Evolutionary conservation across 2,329 filamentous ascomycete genomes (phyloP).

Genomic region (Penicillium sclerotigenum): DNA sequence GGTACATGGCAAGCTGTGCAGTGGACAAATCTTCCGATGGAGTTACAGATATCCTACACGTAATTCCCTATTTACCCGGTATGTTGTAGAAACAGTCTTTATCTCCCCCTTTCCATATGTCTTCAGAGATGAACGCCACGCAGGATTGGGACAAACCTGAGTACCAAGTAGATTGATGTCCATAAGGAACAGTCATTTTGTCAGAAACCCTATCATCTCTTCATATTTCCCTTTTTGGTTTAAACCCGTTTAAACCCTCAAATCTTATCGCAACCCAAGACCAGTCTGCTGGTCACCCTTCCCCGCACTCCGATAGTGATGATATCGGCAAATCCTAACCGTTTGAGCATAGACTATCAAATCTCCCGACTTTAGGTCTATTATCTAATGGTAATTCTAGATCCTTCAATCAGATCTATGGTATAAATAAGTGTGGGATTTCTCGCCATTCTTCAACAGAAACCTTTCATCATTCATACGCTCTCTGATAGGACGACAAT

Average conservation of each 20-base stretch:
- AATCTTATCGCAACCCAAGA: constrained; percentile 7
- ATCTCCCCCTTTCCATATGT: background rate
- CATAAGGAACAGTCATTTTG: background rate
- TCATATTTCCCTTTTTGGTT: constrained; percentile 14
- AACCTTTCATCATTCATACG: background rate
- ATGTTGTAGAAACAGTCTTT: background rate
- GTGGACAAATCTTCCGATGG: background rate
- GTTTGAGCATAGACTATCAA: background rate
- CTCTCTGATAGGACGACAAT: background rate
- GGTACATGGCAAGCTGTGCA: background rate
- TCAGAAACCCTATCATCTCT: constrained; percentile 6
- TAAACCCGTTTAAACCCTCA: constrained; percentile 1
- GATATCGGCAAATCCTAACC: constrained; percentile 5
- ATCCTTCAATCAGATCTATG: background rate
- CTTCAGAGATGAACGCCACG: background rate
- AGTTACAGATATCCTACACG: too few relatives aligned
- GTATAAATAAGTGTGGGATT: constrained; percentile 5
- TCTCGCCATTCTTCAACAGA: background rate
- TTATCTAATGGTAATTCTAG: constrained; percentile 6
- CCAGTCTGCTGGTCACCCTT: background rate
- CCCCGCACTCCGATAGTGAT: constrained; percentile 15
- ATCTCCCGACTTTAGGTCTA: background rate
- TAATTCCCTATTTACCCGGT: background rate
- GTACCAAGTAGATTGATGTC: background rate
- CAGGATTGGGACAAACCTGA: background rate